Evolutionary conservation across 768 basidiomycete genomes (phyloP), one percentile per base, ranked within the genome.

Genomic region (Macrolepiota dolichaula): DNA sequence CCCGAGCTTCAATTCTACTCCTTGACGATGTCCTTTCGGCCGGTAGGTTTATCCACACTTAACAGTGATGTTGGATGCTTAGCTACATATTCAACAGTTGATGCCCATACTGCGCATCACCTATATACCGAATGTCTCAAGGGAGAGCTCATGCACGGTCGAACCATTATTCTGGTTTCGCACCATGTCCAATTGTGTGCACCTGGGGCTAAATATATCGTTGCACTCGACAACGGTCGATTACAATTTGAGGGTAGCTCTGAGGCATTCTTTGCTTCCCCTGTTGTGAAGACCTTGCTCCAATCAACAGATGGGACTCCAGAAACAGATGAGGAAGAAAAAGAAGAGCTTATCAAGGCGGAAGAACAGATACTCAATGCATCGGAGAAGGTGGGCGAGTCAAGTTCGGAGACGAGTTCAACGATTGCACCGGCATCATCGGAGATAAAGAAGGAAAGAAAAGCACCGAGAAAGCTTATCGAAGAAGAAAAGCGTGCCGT

Each of bases 121-220:
- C 81, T 99, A 22, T 95, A 88, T 73, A 76, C 86, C 55, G 76
- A 92, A 66, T 97, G 94, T 67, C 76, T 99, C 35, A 86, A 85
- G 64, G 96, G 96, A 17, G 85, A 89, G 19, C 79, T 98, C 37
- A 85, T 95, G 80, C 74, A 77, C 55, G 87, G 85, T 25, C 83
- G 96, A 38, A 98, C 97, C 0, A 77, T 96, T 63, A 85, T 98
- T 62, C 81, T 99, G 13, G 96, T 98, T 54, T 97, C 96, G 2
- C 96, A 99, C 69, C 94, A 96, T 68, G 91, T 97, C 36, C 91
- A 94, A 68, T 80, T 98, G 3, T 94, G 92, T 68, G 81, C 86
- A 2, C 85, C 91, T 1, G 89, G 85, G 32, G 93, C 96, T 1
- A 77, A 74, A 25, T 95, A 93, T 71, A 80, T 98, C 65, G 90